Evolutionary conservation across 164 flowering plant genomes (phyloP).

Genomic region (Vitis rupestris): DNA sequence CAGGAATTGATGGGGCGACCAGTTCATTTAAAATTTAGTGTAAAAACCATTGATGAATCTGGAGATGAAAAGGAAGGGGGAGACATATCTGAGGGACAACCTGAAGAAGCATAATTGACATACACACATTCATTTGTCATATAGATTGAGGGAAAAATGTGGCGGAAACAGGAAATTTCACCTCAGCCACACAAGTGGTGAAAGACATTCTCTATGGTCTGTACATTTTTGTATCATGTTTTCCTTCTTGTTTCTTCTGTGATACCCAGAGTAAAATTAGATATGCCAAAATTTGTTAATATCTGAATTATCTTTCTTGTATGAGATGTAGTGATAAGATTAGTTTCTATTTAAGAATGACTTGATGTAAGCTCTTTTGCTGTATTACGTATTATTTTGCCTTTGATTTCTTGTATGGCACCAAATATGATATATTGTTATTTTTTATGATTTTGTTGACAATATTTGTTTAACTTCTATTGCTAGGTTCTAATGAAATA

Average conservation of each 20-base stretch:
- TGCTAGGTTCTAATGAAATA: no score
- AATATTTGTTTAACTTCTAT: no score
- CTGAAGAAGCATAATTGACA: slow-evolving; percentile 20
- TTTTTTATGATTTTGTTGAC: no score
- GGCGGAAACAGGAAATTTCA: neutral
- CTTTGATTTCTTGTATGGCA: no score
- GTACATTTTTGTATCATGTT: slow-evolving; percentile 2
- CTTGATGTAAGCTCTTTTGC: no score
- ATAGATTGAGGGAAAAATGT: neutral
- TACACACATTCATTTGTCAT: neutral
- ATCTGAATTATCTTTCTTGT: no score
- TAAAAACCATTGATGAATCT: slow-evolving; percentile 34
- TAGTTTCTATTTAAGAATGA: no score
- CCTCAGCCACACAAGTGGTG: neutral
- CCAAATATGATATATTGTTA: no score
- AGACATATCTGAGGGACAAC: slow-evolving; percentile 14
- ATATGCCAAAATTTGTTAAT: no score
- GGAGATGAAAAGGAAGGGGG: slow-evolving; percentile 31
- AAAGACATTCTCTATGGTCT: neutral
- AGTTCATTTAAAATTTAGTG: slow-evolving; percentile 56
- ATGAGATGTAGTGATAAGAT: no score
- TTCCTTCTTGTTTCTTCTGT: neutral
- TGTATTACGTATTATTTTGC: no score
- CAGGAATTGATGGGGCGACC: slow-evolving; percentile 87
- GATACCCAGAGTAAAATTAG: no score